Conservation (phyloP, 2,329 filamentous ascomycete genomes). For the Ophiostoma fasciatum region DNA sequence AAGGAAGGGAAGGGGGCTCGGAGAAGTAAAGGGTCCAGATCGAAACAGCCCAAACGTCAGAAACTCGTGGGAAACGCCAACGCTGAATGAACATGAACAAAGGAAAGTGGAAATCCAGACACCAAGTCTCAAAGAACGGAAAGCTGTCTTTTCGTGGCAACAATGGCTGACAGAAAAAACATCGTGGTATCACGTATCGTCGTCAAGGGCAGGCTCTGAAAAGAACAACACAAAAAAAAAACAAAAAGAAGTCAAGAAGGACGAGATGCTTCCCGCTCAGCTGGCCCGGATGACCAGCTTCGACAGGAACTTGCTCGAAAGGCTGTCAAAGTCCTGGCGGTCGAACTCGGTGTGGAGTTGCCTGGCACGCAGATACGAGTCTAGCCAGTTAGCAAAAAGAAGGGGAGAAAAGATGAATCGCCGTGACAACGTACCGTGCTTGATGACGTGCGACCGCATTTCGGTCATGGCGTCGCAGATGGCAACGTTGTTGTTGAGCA, state of each 20-base stretch:
- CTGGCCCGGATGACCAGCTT: conserved; percentile 94
- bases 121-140: too few relatives aligned
- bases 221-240: conserved; percentile 4
- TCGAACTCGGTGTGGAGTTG: conserved; percentile 64
- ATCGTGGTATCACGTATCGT: too few relatives aligned
- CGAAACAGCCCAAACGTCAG: too few relatives aligned
- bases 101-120: too few relatives aligned
- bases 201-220: too few relatives aligned
- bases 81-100: too few relatives aligned
- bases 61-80: too few relatives aligned
- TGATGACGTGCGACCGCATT: conserved; percentile 79
- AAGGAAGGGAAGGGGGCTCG: too few relatives aligned
- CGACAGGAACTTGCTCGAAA: conserved; percentile 95
- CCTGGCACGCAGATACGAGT: conserved; percentile 72
- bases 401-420: conserved; percentile 10
- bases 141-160: too few relatives aligned
- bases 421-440: conserved; percentile 94
- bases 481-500: conserved; percentile 79
- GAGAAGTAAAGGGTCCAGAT: too few relatives aligned
- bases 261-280: conserved; percentile 27
- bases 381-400: conserved; percentile 29
- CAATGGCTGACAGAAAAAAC: conserved; percentile 6
- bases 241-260: conserved; percentile 13
- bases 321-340: conserved; percentile 79
- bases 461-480: conserved; percentile 95